phyloP scores from a whole-genome alignment of 768 basidiomycete species.

The Suillus alpinus region DNA sequence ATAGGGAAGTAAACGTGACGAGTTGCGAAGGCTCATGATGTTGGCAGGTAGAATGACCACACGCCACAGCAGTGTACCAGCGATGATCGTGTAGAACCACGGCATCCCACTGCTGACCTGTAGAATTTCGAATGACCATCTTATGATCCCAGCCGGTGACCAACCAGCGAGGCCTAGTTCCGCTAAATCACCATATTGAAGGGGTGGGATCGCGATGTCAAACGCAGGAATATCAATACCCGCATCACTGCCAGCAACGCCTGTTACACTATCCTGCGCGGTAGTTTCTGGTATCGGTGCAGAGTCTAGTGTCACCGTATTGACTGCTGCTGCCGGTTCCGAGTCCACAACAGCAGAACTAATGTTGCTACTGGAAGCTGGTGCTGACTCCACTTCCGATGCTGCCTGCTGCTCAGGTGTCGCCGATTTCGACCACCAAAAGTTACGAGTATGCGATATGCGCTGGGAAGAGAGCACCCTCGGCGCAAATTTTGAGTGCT shows the following conservation, averaged over 20 bases:
- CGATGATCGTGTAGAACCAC: slow-evolving; percentile 83
- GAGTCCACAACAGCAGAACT: background rate
- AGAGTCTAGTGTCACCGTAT: background rate
- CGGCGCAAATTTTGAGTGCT: slow-evolving; percentile 9
- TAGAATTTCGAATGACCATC: slow-evolving; percentile 63
- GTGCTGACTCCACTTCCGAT: slow-evolving; percentile 7
- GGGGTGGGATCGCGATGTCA: slow-evolving; percentile 37
- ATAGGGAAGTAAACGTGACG: slow-evolving; percentile 40
- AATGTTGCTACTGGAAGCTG: background rate
- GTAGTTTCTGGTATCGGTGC: background rate
- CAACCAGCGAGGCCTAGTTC: slow-evolving; percentile 61
- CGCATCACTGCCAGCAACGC: background rate
- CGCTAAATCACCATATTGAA: slow-evolving; percentile 72
- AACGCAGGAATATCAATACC: slow-evolving; percentile 20
- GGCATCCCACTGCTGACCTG: slow-evolving; percentile 70
- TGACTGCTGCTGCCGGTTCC: background rate
- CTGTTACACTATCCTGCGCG: background rate
- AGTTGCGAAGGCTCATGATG: slow-evolving; percentile 53
- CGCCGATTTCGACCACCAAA: slow-evolving; percentile 31
- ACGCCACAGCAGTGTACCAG: slow-evolving; percentile 61
- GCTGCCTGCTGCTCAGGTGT: background rate
- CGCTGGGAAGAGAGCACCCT: slow-evolving; percentile 11
- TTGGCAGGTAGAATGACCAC: slow-evolving; percentile 57
- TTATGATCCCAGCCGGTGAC: slow-evolving; percentile 62
- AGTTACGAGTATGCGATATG: slow-evolving; percentile 22